Base-by-base conservation (phyloP, 2,329 filamentous ascomycete species). In the Septoria linicola region DNA sequence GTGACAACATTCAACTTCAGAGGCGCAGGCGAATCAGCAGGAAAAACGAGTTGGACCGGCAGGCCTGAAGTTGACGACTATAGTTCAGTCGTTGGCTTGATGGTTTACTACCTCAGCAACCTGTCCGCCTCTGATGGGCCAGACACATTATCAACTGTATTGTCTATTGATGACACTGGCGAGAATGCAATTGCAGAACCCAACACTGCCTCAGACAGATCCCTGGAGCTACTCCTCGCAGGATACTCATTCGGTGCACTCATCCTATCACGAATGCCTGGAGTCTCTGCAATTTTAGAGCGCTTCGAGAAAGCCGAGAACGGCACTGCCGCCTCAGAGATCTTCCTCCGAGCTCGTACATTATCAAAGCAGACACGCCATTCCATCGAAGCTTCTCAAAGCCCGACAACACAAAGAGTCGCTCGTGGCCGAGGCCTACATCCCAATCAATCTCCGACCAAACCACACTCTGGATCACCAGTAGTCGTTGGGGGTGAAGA, bases 1-100 rank as follows among this genome's bases (percentile, higher is more conserved):
- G 86, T 96, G 2, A 85, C 80, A 6, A 95, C 89, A 0, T 96
- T 97, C 70, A 96, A 97, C 66, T 96, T 97, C 68, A 95, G 91
- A 71, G 92, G 92, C 42, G 89, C 89, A 0, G 80, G 81, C 20
- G 76, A 76, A 20, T 93, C 89, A 0, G 80, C 81, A 47, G 90
- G 90, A 4, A 80, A 80, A 42, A 96, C 91, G 0, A 92, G 88
- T 19, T 99, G 92, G 92, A 89, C 88, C 1, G 86, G 85, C 3
- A 87, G 82, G 60, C 81, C 88, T 0, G 93, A 97, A 67, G 75
- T 85, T 27, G 81, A 80, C 32, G 93, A 99, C 67, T 97, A 95
- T 70, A 80, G 81, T 43, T 88, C 89, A 8, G 80, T 95, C 20
- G 81, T 85, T n/a, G 89, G 84, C 7, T 92, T 96, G 65, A 75